Percentiles rank a stretch among this genome's conserved stretches.
Evolutionary conservation across 2,329 filamentous ascomycete genomes (phyloP).

Genomic region (Sporothrix luriei): DNA sequence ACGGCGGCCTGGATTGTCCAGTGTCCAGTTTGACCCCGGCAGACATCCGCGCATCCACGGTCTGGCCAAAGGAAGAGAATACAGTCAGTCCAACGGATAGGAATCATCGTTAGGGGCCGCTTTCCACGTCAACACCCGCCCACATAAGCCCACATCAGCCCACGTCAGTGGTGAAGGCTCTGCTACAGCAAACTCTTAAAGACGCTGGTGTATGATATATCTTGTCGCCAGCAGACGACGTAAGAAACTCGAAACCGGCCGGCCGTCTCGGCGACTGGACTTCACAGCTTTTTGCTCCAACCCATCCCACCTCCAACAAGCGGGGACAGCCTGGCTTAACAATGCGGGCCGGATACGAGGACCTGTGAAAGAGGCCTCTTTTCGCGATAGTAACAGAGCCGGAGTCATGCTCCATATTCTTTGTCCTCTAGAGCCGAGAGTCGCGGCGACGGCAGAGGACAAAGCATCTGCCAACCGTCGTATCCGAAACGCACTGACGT

Average conservation of each 20-base stretch:
- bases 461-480: background rate
- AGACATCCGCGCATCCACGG: no score
- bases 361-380: constrained; percentile 13
- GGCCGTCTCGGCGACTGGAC: background rate
- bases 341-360: constrained; percentile 21
- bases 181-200: background rate
- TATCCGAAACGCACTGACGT: background rate
- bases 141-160: constrained; percentile 2
- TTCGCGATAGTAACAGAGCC: background rate
- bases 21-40: no score
- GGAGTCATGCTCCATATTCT: background rate
- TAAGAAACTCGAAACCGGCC: background rate
- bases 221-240: background rate
- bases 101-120: constrained; percentile 2
- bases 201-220: background rate
- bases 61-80: no score
- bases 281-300: background rate
- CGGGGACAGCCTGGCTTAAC: constrained; percentile 14
- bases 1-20: background rate
- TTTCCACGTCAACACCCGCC: constrained; percentile 2
- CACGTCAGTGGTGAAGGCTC: background rate
- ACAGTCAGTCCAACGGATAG: background rate
- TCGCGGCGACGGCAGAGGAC: background rate
- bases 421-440: background rate
- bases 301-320: constrained; percentile 6